Evolutionary conservation across 495 filamentous ascomycete species (phyloP), one percentile per base, ranked within the genome.

Genomic region (Parathielavia hyrcaniae): DNA sequence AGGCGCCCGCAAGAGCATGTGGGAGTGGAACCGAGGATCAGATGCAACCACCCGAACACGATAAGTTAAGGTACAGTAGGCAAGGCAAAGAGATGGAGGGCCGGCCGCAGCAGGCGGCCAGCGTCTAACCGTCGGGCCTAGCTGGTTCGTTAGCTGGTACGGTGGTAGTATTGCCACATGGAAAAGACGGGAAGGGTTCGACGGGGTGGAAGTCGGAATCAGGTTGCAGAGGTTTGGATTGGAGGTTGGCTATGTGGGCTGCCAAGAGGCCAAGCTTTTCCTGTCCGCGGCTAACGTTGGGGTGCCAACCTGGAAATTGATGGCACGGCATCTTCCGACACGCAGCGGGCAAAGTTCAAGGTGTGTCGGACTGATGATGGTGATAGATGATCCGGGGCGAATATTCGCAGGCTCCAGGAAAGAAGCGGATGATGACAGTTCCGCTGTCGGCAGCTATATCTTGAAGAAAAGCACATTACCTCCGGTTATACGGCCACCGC

Each of bases 51-150:
- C 14, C n/a, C n/a, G n/a, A n/a, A n/a, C n/a, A n/a, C n/a, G n/a
- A n/a, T n/a, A n/a, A n/a, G n/a, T n/a, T n/a, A 51, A 44, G 50
- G 41, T 16, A 17, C n/a, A 22, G 44, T n/a, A 39, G 35, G 48
- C 32, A 19, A 30, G n/a, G 26, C 26, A 30, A 6, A 30, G 36
- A 43, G n/a, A n/a, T n/a, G n/a, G n/a, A n/a, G 16, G 40, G 36
- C 32, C 17, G 63, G 63, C 63, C 61, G 61, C 63, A 23, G 54
- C 58, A 23, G 57, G 43, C 35, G 63, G 63, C 63, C 63, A 63
- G 63, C 63, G 63, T 58, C 53, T 65, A 49, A 48, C 53, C 19
- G 12, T 22, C 35, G 61, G 48, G 38, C 20, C 34, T 34, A 36
- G 45, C 16, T 52, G 30, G 20, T 47, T 26, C 9, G 54, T 22